Percentiles rank a stretch among this genome's conserved stretches.
phyloP scores from a whole-genome alignment of 139 green algal genomes.

The Closterium sp. region DNA sequence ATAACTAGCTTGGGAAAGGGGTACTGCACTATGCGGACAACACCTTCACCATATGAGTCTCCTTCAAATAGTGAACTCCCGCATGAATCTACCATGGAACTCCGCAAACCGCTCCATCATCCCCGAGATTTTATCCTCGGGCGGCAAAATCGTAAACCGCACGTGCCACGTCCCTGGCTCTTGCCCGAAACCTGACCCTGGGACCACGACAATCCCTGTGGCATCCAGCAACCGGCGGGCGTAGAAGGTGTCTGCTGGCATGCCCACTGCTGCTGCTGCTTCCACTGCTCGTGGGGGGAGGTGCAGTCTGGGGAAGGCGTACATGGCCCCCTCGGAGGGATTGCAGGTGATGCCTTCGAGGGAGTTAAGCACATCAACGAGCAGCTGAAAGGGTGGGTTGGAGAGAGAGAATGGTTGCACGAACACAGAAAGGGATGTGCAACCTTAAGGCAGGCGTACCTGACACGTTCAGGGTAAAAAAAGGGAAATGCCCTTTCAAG shows the following conservation, averaged over 20 bases:
- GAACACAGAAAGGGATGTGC: not conserved
- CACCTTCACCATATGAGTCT: not conserved
- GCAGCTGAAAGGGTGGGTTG: conserved; percentile 3
- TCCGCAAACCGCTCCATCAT: conserved; percentile 29
- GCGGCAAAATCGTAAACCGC: conserved; percentile 25
- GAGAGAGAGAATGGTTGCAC: conserved; percentile 44
- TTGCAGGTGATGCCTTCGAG: conserved; percentile 89
- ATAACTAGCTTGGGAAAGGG: no score
- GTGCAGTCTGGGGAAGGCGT: conserved; percentile 46
- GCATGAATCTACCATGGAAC: conserved; percentile 36
- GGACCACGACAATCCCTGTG: conserved; percentile 91
- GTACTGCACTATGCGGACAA: no score
- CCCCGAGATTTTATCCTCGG: conserved; percentile 31
- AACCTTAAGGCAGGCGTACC: not conserved
- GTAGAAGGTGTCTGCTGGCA: conserved; percentile 87
- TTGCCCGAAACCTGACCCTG: conserved; percentile 81
- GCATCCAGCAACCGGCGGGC: conserved; percentile 78
- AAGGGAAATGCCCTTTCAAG: no score
- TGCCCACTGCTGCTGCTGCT: conserved; percentile 64
- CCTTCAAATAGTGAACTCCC: not conserved
- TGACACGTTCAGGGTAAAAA: no score
- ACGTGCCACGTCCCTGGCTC: conserved; percentile 29
- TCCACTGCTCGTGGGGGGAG: conserved; percentile 67
- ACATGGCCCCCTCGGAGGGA: conserved; percentile 72
- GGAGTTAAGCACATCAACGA: conserved; percentile 66